A percentile compares a stretch with the other conserved stretches of the same genome.
phyloP scores from a whole-genome alignment of 106 monocot genomes.

The Iris macrosiphon region DNA sequence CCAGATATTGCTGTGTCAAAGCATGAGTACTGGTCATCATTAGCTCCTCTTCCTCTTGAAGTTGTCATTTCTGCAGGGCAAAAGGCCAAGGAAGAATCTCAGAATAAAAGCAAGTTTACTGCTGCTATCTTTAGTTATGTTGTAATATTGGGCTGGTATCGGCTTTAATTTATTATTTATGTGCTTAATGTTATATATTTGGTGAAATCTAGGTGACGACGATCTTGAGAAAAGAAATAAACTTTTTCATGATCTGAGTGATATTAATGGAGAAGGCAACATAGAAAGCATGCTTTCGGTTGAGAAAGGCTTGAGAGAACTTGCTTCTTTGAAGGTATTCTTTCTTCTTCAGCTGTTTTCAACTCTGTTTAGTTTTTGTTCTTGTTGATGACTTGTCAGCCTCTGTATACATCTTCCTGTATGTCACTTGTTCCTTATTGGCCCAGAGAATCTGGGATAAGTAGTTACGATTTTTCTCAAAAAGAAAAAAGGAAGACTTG shows the following conservation, averaged over 20 bases:
- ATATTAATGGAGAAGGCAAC: slow-evolving; percentile 82
- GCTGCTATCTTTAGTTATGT: not conserved
- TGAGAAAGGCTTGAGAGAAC: slow-evolving; percentile 89
- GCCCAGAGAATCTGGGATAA: too few relatives aligned
- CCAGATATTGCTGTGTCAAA: slow-evolving; percentile 79
- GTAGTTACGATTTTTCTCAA: too few relatives aligned
- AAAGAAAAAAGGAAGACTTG: too few relatives aligned
- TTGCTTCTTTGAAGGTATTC: slow-evolving; percentile 77
- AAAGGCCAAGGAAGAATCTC: slow-evolving; percentile 74
- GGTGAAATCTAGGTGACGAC: slow-evolving; percentile 30
- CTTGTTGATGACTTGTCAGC: too few relatives aligned
- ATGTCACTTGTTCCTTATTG: too few relatives aligned
- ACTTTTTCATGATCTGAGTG: slow-evolving; percentile 46
- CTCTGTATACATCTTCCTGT: not conserved
- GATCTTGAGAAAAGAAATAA: slow-evolving; percentile 50
- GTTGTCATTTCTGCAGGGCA: slow-evolving; percentile 84
- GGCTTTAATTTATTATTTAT: slow-evolving; percentile 1
- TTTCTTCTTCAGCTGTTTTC: not conserved
- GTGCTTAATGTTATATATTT: not conserved
- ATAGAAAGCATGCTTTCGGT: slow-evolving; percentile 95
- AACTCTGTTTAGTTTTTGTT: not conserved
- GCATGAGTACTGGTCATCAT: slow-evolving; percentile 91
- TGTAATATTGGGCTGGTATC: not conserved
- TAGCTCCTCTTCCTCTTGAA: slow-evolving; percentile 91
- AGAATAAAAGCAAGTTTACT: slow-evolving; percentile 20